Evolutionary conservation across 371 early-diverging fungal genomes (phyloP).

Genomic region (Actinomucor elegans): DNA sequence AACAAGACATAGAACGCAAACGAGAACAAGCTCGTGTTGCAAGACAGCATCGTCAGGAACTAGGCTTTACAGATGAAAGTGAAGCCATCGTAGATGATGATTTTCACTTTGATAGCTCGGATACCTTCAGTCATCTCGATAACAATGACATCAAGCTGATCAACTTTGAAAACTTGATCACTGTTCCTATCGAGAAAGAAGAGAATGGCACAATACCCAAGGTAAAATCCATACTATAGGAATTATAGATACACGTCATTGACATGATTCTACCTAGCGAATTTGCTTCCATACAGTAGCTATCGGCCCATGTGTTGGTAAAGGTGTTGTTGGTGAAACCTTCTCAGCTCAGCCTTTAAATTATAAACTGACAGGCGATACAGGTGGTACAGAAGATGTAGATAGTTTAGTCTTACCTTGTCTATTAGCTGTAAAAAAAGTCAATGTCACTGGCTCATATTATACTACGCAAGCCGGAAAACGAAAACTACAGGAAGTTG

Average conservation of each 20-base stretch:
- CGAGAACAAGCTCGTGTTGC: conserved; percentile 40
- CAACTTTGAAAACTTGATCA: conserved; percentile 50
- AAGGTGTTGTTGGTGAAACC: conserved; percentile 37
- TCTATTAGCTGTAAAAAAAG: conserved; percentile 39
- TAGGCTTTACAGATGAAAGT: conserved; percentile 29
- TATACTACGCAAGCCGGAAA: conserved; percentile 58
- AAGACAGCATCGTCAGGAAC: conserved; percentile 27
- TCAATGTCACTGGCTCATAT: conserved; percentile 38
- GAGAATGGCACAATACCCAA: conserved; percentile 28
- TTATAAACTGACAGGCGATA: conserved; percentile 26
- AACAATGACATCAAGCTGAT: conserved; percentile 45
- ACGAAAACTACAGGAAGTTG: conserved; percentile 59
- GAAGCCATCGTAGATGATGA: conserved; percentile 34
- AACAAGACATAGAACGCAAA: conserved; percentile 54
- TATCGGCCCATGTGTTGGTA: conserved; percentile 41
- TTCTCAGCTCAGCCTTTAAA: conserved; percentile 41
- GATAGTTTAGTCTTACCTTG: conserved; percentile 27
- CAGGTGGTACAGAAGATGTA: conserved; percentile 15
- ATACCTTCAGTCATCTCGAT: conserved; percentile 11
- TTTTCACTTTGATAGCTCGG: conserved; percentile 18
- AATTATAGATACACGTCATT: background rate
- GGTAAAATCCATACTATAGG: background rate
- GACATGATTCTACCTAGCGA: conserved; percentile 1
- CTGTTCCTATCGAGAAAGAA: conserved; percentile 45
- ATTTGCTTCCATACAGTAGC: conserved; percentile 45